These are phyloP conservation scores for Cutaneotrichosporon cavernicola DNA, from an alignment of 1,284 basidiomycete species.

Conservation along the genomic window DNA sequence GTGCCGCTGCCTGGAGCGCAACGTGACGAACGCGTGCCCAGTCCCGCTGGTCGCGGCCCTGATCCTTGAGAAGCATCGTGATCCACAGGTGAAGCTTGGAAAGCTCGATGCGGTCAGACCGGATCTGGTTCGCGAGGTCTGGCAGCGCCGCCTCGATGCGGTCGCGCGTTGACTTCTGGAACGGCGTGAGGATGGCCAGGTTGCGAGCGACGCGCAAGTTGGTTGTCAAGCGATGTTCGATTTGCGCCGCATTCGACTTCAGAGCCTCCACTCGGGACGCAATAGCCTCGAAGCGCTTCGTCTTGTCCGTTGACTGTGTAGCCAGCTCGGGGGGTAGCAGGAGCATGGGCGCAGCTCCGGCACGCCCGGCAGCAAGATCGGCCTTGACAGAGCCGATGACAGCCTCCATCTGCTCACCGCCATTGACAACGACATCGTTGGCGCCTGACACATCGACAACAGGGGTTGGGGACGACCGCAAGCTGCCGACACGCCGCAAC, in stretches of 20 bases:
- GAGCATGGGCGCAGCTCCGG: constrained; percentile 29
- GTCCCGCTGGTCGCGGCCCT: constrained; percentile 68
- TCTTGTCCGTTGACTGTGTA: constrained; percentile 19
- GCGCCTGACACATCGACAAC: constrained; percentile 40
- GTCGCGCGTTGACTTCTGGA: constrained; percentile 77
- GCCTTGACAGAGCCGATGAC: constrained; percentile 84
- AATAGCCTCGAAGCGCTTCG: constrained; percentile 33
- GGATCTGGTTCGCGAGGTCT: constrained; percentile 65
- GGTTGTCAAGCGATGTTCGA: constrained; percentile 66
- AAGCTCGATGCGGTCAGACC: constrained; percentile 67
- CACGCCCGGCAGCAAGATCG: constrained; percentile 61
- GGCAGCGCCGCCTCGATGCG: constrained; percentile 66
- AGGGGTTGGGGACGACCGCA: constrained; percentile 19
- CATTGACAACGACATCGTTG: constrained; percentile 38
- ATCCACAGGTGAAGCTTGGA: constrained; percentile 71
- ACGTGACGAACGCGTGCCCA: constrained; percentile 67
- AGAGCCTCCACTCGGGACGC: constrained; percentile 22
- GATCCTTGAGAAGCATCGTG: constrained; percentile 69
- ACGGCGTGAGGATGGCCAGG: constrained; percentile 80
- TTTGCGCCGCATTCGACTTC: constrained; percentile 60
- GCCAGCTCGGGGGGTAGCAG: constrained; percentile 9
- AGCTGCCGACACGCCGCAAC: constrained; percentile 23
- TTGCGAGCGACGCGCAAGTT: constrained; percentile 75
- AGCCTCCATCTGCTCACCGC: constrained; percentile 59
- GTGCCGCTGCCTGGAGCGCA: constrained; percentile 69